phyloP scores from a whole-genome alignment of 306 rosid genomes.

The Phaseolus lunatus region DNA sequence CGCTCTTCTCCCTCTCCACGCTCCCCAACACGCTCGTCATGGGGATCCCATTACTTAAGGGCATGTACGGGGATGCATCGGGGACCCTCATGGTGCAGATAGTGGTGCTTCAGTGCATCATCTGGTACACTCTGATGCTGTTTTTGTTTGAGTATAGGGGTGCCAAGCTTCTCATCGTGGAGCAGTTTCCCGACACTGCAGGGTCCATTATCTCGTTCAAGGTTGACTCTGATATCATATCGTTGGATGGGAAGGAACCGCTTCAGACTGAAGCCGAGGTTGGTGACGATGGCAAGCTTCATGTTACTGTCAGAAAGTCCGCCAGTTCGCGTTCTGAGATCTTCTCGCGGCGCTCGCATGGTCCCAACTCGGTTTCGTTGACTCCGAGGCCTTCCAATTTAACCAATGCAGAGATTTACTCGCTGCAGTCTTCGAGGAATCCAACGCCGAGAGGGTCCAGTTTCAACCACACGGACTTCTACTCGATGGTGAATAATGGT shows the following conservation, averaged over 20 bases:
- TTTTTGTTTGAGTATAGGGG: slow-evolving; percentile 88
- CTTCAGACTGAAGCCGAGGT: slow-evolving; percentile 81
- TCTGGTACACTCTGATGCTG: slow-evolving; percentile 84
- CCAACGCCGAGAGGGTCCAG: slow-evolving; percentile 91
- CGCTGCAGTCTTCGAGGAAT: slow-evolving; percentile 76
- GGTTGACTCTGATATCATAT: slow-evolving; percentile 81
- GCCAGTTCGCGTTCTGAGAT: slow-evolving; percentile 75
- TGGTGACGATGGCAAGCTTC: slow-evolving; percentile 84
- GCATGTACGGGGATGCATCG: slow-evolving; percentile 74
- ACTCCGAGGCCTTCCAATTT: slow-evolving; percentile 83
- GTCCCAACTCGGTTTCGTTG: slow-evolving; percentile 63
- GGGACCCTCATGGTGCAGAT: slow-evolving; percentile 81
- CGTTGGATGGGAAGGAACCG: slow-evolving; percentile 81
- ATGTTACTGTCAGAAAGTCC: slow-evolving; percentile 72
- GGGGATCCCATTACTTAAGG: slow-evolving; percentile 83
- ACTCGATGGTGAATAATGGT: slow-evolving; percentile 67
- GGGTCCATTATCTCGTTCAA: slow-evolving; percentile 73
- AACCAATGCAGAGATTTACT: slow-evolving; percentile 86
- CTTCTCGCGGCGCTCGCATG: slow-evolving; percentile 66
- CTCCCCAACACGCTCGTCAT: slow-evolving; percentile 87
- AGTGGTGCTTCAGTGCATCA: slow-evolving; percentile 81
- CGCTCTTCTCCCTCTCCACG: slow-evolving; percentile 79
- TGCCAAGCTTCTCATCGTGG: slow-evolving; percentile 71
- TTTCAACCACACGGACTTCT: slow-evolving; percentile 80
- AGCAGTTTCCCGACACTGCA: slow-evolving; percentile 87